phyloP scores from a whole-genome alignment of 108 stramenopile genomes.

The Schizochytrium sp. region DNA sequence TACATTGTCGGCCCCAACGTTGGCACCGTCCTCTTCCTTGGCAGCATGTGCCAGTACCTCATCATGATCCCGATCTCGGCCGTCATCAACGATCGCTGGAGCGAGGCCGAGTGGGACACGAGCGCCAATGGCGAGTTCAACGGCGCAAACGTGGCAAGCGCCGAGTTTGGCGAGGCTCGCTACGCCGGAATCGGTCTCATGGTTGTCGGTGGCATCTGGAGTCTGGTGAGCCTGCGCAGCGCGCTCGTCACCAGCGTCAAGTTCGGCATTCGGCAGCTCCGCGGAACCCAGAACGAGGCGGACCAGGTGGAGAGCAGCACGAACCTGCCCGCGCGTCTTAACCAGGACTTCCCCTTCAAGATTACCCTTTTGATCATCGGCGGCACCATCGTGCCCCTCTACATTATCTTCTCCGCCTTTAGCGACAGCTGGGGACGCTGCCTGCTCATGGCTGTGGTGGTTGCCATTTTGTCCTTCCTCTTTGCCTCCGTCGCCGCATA shows the following conservation, averaged over 20 bases:
- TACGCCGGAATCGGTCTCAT: constrained; percentile 2
- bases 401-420: neutral
- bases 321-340: neutral
- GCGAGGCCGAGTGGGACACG: neutral
- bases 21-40: neutral
- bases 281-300: neutral
- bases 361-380: neutral
- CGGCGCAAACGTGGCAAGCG: neutral
- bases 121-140: neutral
- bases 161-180: neutral
- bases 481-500: neutral
- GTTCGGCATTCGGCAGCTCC: neutral
- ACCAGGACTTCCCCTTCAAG: constrained; percentile 12
- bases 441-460: neutral
- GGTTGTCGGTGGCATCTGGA: neutral
- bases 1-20: constrained; percentile 6
- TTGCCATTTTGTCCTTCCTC: neutral
- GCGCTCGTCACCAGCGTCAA: neutral
- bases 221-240: neutral
- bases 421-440: neutral
- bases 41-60: neutral
- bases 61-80: neutral
- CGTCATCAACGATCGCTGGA: neutral
- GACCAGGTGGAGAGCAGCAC: neutral
- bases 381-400: neutral